Base-by-base conservation (phyloP, 129 eudicot species). In the Flaveria ramosissima region DNA sequence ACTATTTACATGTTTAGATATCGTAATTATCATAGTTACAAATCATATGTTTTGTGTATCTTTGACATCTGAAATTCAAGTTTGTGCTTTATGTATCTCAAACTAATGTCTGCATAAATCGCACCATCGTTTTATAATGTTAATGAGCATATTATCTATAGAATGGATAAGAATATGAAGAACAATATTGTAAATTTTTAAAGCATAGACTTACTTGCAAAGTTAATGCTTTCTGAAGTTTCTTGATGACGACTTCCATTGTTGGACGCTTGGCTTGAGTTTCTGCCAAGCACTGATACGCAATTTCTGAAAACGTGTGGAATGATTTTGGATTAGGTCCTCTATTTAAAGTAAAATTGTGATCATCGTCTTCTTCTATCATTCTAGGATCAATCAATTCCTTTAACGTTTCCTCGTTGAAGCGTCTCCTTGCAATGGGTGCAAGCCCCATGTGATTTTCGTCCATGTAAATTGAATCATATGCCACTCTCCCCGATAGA, bases 201-300 rank as follows among this genome's bases (percentile, higher is more conserved):
- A 24, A 61, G 36, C 9, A 61, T 61, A 2, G 2, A 64, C 70
- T 64, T 32, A 64, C 70, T 64, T 64, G 70, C 70, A 64, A 64
- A 1, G 36, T 39, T 64, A 64, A 64, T 64, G 70, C 70, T 1
- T 64, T 36, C 6, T 64, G 12, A 64, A 64, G 70, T 36, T 64
- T 20, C 23, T 32, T 32, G n/a, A 61, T 61, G 67, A 61, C 67
- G 3, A 61, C 14, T 64, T 64, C 24, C 11, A 64, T 64, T 64
- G 70, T 32, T 64, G 70, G 70, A 64, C 70, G 70, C 47, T 64
- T 64, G 14, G 13, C 70, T 32, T 64, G 70, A 64, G 70, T 64
- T 64, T 64, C 70, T 1, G 70, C 70, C 20, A 64, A 64, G 3
- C 70, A 64, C 8, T 64, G 46, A 64, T 64, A 64, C 16, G 70